These are phyloP conservation scores for Smittium mucronatum DNA, from an alignment of 371 early-diverging fungal species.

Conservation along the genomic window DNA sequence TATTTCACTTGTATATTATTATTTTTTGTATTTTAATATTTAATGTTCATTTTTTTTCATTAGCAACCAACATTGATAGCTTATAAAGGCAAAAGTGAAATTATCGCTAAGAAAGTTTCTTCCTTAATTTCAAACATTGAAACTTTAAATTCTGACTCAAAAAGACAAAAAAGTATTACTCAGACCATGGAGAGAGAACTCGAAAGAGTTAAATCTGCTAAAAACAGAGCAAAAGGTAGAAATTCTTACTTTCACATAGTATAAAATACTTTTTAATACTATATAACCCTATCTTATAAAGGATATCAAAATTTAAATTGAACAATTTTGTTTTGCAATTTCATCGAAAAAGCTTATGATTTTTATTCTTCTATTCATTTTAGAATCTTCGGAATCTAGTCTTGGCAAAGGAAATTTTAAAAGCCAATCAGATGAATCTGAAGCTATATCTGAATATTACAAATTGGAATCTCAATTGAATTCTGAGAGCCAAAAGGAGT, in stretches of 20 bases:
- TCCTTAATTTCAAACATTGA: background rate
- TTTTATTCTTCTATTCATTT: background rate
- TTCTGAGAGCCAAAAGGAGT: constrained; percentile 44
- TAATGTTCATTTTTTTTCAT: too few relatives aligned
- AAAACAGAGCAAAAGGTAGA: background rate
- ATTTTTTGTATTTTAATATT: too few relatives aligned
- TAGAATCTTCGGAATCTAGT: constrained; percentile 27
- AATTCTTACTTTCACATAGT: too few relatives aligned
- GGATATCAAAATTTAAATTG: too few relatives aligned
- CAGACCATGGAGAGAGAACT: background rate
- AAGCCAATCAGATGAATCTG: constrained; percentile 32
- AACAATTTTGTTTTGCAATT: too few relatives aligned
- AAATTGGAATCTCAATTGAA: constrained; percentile 54
- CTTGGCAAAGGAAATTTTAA: constrained; percentile 41
- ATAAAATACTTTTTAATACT: too few relatives aligned
- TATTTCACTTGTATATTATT: too few relatives aligned
- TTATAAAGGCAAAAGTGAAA: constrained; percentile 58
- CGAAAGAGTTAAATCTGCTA: background rate
- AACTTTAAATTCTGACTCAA: background rate
- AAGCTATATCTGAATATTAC: constrained; percentile 18
- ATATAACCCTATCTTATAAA: too few relatives aligned
- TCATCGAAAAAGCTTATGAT: too few relatives aligned
- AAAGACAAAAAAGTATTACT: background rate
- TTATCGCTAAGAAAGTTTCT: constrained; percentile 7
- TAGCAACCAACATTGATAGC: constrained; percentile 34